Base-by-base conservation (phyloP, 495 filamentous ascomycete species). In the Penicillium pulvis region DNA sequence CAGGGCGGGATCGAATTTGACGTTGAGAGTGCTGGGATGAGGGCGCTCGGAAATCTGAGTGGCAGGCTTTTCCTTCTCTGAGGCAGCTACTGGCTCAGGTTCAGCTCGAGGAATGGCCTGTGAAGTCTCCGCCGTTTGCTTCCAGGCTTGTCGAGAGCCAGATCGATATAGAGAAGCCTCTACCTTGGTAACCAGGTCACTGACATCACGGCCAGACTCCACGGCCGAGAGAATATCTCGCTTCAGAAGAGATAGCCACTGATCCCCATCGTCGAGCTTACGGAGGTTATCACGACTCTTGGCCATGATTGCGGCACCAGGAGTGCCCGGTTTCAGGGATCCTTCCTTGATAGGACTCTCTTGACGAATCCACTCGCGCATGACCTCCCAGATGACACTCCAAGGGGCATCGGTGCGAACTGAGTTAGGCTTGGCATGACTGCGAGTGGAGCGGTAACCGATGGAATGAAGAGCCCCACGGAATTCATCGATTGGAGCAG, bases 361-460 rank as follows among this genome's bases (percentile, higher is more conserved):
- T 61, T 94, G 92, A 41, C 87, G 79, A 3, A 85, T 79, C 93
- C 93, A 98, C 74, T 95, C 90, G 35, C 90, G 81, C 87, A 98
- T 96, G 31, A 98, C 80, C 60, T 97, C 88, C 94, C 94, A 98
- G 44, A 98, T 81, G 3, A 91, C 83, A 3, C 74, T 76, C 92
- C 92, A 97, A 0, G 91, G 88, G 11, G 94, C 94, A 72, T 96
- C 86, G 0, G 95, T 98, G 70, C 90, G 90, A 60, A 97, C 85
- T 57, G 87, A 90, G n/a, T 92, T 93, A 0, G 90, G 82, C 62
- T 91, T 93, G 53, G 90, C 86, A 65, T 98, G 94, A 56, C 88
- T 93, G 56, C 93, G 84, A 1, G 88, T 90, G 11, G 86, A 86
- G 43, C 83, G 81, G 67, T 96, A 97, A 12, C 93, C 94, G 1